Evolutionary conservation across 2,329 filamentous ascomycete genomes (phyloP).

Genomic region (Talaromyces verruculosus): DNA sequence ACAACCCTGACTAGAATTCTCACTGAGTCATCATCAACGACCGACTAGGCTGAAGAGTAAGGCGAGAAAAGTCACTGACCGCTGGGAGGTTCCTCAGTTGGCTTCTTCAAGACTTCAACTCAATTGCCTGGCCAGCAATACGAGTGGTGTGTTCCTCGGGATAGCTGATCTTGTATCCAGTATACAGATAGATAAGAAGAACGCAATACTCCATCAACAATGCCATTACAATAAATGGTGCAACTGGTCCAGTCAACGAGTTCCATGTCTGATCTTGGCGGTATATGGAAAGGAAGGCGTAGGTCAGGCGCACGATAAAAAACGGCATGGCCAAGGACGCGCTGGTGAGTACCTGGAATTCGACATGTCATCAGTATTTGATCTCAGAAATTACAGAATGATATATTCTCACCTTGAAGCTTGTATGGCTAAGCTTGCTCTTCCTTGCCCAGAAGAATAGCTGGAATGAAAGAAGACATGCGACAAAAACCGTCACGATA

Average conservation of each 20-base stretch:
- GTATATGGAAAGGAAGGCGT: conserved; percentile 29
- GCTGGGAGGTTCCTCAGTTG: not conserved
- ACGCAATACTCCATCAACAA: conserved; percentile 27
- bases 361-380: not conserved
- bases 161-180: conserved; percentile 22
- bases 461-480: conserved; percentile 24
- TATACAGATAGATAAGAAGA: conserved; percentile 25
- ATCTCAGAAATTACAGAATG: not conserved
- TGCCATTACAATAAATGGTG: conserved; percentile 27
- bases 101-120: not conserved
- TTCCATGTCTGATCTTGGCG: conserved; percentile 25
- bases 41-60: not conserved
- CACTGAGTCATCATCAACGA: not conserved
- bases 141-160: not conserved
- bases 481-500: conserved; percentile 25
- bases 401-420: conserved; percentile 22
- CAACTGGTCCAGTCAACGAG: conserved; percentile 25
- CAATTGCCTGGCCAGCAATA: not conserved
- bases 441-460: conserved; percentile 26
- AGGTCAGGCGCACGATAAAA: conserved; percentile 27
- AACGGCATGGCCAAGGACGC: conserved; percentile 26
- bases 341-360: conserved; percentile 23
- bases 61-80: not conserved
- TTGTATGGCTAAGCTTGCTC: conserved; percentile 19
- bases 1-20: not conserved